Base-by-base conservation (phyloP, 495 filamentous ascomycete species). In the Podospora bellae-mahoneyi region DNA sequence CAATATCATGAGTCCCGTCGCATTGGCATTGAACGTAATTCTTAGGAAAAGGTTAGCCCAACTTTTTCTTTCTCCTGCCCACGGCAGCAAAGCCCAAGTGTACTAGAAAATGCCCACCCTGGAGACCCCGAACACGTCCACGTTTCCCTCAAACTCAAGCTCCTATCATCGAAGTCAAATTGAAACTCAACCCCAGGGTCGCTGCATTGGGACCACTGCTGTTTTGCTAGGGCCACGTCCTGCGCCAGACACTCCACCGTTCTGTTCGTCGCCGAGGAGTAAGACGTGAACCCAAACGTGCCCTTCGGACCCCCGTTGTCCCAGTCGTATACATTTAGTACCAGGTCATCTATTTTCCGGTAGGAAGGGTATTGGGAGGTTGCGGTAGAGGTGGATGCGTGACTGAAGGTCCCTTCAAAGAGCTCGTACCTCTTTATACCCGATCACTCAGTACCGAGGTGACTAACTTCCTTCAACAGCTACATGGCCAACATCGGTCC, bases 371-470 rank as follows among this genome's bases (percentile, higher is more conserved):
- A 58, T 20, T 39, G 55, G 30, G 69, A 67, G 44, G 26, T 26
- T 58, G n/a, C 5, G 5, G 78, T 9, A 87, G 86, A 59, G 87
- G 87, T 9, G 87, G 87, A n/a, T 90, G 86, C 71, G 82, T 89
- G 28, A 84, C 76, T 7, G 75, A 75, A 57, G 87, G 87, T 0
- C 87, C 87, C 6, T 88, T 90, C 72, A 79, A 78, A 44, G 78
- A 81, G 79, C 78, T 13, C 9, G 76, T 74, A 64, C 71, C 80
- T 65, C 27, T 26, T 44, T 65, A 39, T 39, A 67, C 7, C 30
- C 13, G 1, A 7, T 6, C 16, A 5, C 18, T 1, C 16, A 58
- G 23, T 23, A 23, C 23, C 23, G 23, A 23, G 23, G 23, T 23
- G 23, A 13, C 3, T 58, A 39, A 62, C 55, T 34, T 15, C 27